Percentiles rank a stretch among this genome's conserved stretches.
Conservation (phyloP, 2,329 filamentous ascomycete species). For the Pestalotiopsis sp. region DNA sequence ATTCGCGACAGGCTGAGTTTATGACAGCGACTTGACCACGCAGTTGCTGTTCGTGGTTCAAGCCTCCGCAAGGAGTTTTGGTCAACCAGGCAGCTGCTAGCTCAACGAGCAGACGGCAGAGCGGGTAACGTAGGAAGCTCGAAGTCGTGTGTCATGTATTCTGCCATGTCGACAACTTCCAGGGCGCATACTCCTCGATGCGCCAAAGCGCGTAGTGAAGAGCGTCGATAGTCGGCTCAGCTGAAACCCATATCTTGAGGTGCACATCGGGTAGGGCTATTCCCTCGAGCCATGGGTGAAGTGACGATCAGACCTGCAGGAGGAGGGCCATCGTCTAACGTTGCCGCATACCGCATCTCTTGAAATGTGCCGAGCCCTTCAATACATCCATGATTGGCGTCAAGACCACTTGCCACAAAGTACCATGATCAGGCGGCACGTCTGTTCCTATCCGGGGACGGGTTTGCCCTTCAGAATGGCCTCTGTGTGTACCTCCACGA, state of each 20-base stretch:
- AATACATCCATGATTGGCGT: no score
- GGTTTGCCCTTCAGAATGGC: no score
- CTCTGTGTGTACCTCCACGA: no score
- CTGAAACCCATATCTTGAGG: background rate
- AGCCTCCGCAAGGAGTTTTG: background rate
- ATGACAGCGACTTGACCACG: background rate
- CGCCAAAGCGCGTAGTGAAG: background rate
- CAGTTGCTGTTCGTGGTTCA: slow-evolving; percentile 12
- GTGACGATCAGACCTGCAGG: background rate
- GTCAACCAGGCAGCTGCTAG: background rate
- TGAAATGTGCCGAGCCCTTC: no score
- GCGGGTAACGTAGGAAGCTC: background rate
- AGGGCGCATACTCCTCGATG: no score
- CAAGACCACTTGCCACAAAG: no score
- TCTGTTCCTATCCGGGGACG: no score
- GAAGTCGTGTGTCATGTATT: background rate
- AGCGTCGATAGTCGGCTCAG: background rate
- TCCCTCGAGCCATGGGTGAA: background rate
- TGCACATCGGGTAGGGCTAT: background rate
- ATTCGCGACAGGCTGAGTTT: background rate
- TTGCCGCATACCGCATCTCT: background rate
- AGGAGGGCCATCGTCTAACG: background rate
- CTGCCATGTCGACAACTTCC: background rate
- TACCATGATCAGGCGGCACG: no score
- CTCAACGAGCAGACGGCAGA: background rate